Evolutionary conservation across 106 monocot genomes (phyloP), one percentile per base, ranked within the genome.

Genomic region (Phalaenopsis aphrodite): DNA sequence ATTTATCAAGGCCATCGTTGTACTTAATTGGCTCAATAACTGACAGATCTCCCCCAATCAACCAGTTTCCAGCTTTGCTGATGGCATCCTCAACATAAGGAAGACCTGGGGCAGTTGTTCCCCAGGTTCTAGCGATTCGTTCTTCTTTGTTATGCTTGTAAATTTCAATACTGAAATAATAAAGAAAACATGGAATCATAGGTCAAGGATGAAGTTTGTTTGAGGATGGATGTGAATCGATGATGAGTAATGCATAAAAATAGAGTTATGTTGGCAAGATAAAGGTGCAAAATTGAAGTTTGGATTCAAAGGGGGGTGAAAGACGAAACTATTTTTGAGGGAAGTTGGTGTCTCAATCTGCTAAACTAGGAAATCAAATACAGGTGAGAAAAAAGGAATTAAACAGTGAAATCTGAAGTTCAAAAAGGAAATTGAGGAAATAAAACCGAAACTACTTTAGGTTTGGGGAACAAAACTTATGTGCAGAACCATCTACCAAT

Each of bases 91-190:
- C 90, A 41, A 87, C 93, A 87, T 95, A 95, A 42, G 95, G 95
- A 5, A 95, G 82, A 19, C 95, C 95, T 18, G 83, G 80, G 56
- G 93, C 89, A 85, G 89, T 95, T 77, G 93, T 95, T 69, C 95
- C 95, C 95, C 95, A 95, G 77, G 95, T 95, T 79, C 95, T 88
- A 80, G 95, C 95, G 78, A 95, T 95, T 68, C 95, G 69, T 89
- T 95, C 95, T 89, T 93, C 95, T 88, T 93, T 93, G 42, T 91
- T 90, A 56, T 95, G 93, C 79, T 93, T 93, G 83, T 93, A 95
- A 67, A 95, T 93, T 82, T 95, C 95, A 80, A 93, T 93, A 78
- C 95, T 95, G 89, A 79, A 84, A 81, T 18, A 12, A 81, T 79
- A 19, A 43, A 43, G 74, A 74, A 74, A 43, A 74, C 41, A 74